Evolutionary conservation across 1,284 basidiomycete species (phyloP).

Genomic region (Meripilus lineatus): DNA sequence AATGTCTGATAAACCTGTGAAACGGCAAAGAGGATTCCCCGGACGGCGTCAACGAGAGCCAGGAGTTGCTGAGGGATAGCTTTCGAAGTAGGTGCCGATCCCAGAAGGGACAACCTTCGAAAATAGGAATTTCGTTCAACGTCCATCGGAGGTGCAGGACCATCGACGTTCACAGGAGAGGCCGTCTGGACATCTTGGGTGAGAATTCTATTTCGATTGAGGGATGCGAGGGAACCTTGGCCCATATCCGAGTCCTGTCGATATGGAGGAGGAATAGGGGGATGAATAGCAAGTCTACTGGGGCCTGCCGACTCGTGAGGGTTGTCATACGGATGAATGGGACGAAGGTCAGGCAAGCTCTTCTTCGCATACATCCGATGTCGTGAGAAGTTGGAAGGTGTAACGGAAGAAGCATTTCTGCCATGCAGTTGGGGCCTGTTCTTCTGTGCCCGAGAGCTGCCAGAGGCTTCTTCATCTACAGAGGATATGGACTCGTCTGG

Average conservation of each 20-base stretch:
- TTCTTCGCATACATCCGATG: conserved; percentile 61
- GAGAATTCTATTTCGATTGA: conserved; percentile 24
- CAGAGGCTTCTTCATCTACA: conserved; percentile 23
- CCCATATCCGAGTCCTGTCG: conserved; percentile 44
- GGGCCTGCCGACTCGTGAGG: conserved; percentile 14
- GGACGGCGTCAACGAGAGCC: conserved; percentile 80
- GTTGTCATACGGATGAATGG: too few relatives aligned
- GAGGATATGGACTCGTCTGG: conserved; percentile 46
- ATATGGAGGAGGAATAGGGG: conserved; percentile 35
- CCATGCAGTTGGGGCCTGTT: conserved; percentile 30
- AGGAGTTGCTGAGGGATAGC: conserved; percentile 73
- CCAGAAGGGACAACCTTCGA: conserved; percentile 77
- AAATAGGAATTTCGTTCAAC: conserved; percentile 93
- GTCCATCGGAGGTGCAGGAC: conserved; percentile 55
- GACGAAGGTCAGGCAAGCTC: conserved; percentile 83
- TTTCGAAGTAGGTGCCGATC: conserved; percentile 60
- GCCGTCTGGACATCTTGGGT: conserved; percentile 33
- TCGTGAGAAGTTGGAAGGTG: conserved; percentile 30
- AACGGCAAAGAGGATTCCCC: conserved; percentile 89
- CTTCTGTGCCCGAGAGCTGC: conserved; percentile 21
- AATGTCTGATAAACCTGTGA: conserved; percentile 91
- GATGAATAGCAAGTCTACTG: conserved; percentile 28
- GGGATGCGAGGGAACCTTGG: conserved; percentile 26
- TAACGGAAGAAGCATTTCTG: conserved; percentile 53
- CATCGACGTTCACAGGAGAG: conserved; percentile 37